A percentile compares a stretch with the other conserved stretches of the same genome.
These are phyloP conservation scores for Lachancea thermotolerans DNA, from an alignment of 805 yeast species.

Conservation along the genomic window DNA sequence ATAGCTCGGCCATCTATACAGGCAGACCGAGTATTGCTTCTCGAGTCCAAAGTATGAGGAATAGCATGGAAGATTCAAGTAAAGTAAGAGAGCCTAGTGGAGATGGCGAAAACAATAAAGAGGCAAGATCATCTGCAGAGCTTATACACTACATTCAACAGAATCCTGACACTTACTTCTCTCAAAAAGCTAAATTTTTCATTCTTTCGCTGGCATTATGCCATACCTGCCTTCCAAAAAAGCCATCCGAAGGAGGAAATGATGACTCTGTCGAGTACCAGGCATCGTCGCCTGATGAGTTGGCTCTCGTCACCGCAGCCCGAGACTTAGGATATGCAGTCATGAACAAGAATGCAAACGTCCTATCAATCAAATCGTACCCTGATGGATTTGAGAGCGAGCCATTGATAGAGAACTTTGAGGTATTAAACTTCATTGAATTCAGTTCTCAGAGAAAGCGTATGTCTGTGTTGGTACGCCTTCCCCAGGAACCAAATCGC, in stretches of 20 bases:
- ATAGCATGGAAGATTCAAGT: conserved; percentile 8
- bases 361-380: conserved; percentile 63
- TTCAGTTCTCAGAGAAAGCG: conserved; percentile 84
- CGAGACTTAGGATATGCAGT: conserved; percentile 91
- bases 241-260: conserved; percentile 19
- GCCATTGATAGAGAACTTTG: conserved; percentile 62
- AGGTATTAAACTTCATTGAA: conserved; percentile 74
- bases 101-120: background rate
- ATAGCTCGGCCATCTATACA: conserved; percentile 35
- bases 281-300: conserved; percentile 94
- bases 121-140: conserved; percentile 45
- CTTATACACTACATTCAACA: conserved; percentile 63
- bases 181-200: conserved; percentile 72
- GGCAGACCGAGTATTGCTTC: conserved; percentile 59
- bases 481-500: conserved; percentile 57
- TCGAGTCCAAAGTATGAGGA: conserved; percentile 16
- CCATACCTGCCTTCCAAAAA: conserved; percentile 81
- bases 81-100: background rate
- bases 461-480: conserved; percentile 79
- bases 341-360: conserved; percentile 54
- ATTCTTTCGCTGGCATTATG: conserved; percentile 78
- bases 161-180: conserved; percentile 61
- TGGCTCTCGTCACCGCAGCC: conserved; percentile 91
- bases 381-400: conserved; percentile 71
- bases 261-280: conserved; percentile 67